These are phyloP conservation scores for Backusella australiensis DNA, from an alignment of 192 early-diverging fungal species.

Conservation along the genomic window DNA sequence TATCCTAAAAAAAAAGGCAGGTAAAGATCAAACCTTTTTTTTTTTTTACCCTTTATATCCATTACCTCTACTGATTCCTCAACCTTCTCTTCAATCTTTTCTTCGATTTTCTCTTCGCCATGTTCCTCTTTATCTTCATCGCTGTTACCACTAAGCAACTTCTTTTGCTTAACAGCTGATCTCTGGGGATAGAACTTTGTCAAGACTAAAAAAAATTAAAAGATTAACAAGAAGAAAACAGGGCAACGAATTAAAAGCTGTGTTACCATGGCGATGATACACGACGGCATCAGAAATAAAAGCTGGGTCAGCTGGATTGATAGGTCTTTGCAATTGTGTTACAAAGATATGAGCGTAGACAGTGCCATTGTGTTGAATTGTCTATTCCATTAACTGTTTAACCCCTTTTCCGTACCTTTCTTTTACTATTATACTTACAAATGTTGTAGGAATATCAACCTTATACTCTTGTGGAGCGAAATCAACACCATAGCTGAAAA, in stretches of 20 bases:
- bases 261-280: constrained; percentile 51
- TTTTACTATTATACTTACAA: constrained; percentile 29
- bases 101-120: constrained; percentile 21
- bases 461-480: constrained; percentile 41
- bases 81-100: constrained; percentile 15
- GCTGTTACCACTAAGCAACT: constrained; percentile 37
- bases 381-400: constrained; percentile 15
- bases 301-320: constrained; percentile 38
- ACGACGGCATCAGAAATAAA: constrained; percentile 45
- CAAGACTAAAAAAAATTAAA: constrained; percentile 34
- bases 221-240: not conserved
- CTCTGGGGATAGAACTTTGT: constrained; percentile 52
- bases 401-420: not conserved
- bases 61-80: not conserved
- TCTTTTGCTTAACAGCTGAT: constrained; percentile 50
- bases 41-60: not conserved
- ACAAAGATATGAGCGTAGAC: constrained; percentile 64
- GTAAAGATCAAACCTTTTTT: not conserved
- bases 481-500: constrained; percentile 42
- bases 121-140: constrained; percentile 31
- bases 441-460: constrained; percentile 42
- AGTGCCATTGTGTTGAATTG: constrained; percentile 55
- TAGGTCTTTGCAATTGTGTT: constrained; percentile 32
- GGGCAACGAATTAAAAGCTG: not conserved
- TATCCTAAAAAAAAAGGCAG: not conserved